Evolutionary conservation across 441 rosid genomes (phyloP).

Genomic region (Euphorbia celastroides): DNA sequence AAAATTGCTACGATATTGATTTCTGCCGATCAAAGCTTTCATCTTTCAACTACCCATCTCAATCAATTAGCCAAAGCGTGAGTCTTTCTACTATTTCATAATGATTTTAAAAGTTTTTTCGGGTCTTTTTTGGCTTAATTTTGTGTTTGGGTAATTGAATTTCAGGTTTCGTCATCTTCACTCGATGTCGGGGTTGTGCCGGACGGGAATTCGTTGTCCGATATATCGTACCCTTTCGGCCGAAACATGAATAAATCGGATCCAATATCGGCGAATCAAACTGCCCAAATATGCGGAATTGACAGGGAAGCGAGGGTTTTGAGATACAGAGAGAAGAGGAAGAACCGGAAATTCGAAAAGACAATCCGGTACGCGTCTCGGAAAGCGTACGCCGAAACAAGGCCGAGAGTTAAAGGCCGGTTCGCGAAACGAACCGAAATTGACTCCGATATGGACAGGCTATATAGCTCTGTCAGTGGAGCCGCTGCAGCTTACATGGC

Average conservation of each 20-base stretch:
- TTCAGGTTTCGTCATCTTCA: conserved; percentile 82
- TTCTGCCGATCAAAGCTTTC: conserved; percentile 45
- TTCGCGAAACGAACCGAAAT: conserved; percentile 69
- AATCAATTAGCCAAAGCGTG: conserved; percentile 62
- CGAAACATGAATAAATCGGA: conserved; percentile 20
- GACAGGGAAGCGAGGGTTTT: conserved; percentile 79
- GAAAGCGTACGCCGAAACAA: conserved; percentile 89
- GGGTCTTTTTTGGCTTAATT: no score
- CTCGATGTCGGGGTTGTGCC: conserved; percentile 92
- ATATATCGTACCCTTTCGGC: conserved; percentile 49
- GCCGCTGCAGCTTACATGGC: conserved; percentile 24
- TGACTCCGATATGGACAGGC: conserved; percentile 21
- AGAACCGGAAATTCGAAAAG: conserved; percentile 93
- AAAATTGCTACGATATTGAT: conserved; percentile 52
- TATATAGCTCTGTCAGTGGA: conserved; percentile 18
- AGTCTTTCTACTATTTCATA: conserved; percentile 16
- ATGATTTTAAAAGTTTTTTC: no score
- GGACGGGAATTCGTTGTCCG: conserved; percentile 65
- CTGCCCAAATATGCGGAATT: no score
- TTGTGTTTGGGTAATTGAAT: background rate
- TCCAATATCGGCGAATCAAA: no score
- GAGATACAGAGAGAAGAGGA: conserved; percentile 97
- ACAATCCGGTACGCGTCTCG: conserved; percentile 91
- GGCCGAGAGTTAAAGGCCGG: conserved; percentile 91
- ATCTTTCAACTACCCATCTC: conserved; percentile 36